Conservation (phyloP, 768 basidiomycete species). For the Gloeophyllum trabeum region DNA sequence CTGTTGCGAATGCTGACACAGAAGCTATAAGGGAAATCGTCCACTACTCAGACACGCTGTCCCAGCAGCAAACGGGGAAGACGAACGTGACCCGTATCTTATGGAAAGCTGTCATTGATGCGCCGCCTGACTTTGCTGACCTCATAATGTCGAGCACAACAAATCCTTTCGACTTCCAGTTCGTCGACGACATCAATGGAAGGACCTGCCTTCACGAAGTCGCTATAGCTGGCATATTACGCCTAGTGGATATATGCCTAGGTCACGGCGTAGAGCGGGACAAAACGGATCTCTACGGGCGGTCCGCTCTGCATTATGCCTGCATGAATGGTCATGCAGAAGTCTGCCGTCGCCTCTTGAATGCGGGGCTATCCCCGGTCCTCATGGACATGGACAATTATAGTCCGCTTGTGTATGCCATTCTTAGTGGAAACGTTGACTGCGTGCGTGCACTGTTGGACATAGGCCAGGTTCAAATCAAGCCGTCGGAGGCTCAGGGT, state of each 20-base stretch:
- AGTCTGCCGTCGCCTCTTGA: constrained; percentile 68
- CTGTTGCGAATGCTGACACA: constrained; percentile 51
- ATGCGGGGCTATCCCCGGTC: constrained; percentile 52
- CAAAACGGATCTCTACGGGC: constrained; percentile 81
- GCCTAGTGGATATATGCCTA: constrained; percentile 75
- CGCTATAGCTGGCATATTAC: constrained; percentile 70
- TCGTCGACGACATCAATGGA: constrained; percentile 95
- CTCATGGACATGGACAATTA: constrained; percentile 88
- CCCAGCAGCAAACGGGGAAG: constrained; percentile 46
- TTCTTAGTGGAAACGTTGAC: constrained; percentile 70
- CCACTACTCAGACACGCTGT: constrained; percentile 55
- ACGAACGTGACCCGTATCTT: constrained; percentile 81
- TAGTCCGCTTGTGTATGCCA: constrained; percentile 89
- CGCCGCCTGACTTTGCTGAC: constrained; percentile 60
- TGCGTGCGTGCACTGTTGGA: constrained; percentile 79
- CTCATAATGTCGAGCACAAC: constrained; percentile 59
- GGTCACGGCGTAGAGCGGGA: constrained; percentile 57
- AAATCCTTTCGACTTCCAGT: constrained; percentile 76
- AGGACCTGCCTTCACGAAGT: constrained; percentile 92
- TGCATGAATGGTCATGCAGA: constrained; percentile 82
- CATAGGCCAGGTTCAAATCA: constrained; percentile 53
- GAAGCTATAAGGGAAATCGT: constrained; percentile 59
- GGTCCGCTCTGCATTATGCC: constrained; percentile 91
- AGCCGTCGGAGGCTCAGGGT: constrained; percentile 41
- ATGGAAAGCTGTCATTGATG: constrained; percentile 86